Base-by-base conservation (phyloP, 768 basidiomycete genomes). In the Mycena rosella region DNA sequence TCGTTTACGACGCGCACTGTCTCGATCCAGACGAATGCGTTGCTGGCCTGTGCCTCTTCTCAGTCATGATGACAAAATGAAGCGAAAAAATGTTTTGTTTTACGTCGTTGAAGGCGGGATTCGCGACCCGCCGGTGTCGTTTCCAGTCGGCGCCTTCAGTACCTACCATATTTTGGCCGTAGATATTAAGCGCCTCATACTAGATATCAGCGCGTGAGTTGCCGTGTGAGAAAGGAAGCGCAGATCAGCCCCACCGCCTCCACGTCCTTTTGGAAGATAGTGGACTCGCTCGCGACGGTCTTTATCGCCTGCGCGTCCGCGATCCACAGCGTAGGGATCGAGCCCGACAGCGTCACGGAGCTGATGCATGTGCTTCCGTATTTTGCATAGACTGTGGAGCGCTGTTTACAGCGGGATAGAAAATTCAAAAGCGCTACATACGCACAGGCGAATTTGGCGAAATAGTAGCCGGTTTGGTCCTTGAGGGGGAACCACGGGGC, bases 91-190 rank as follows among this genome's bases (percentile, higher is more conserved):
- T 0, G 24, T 22, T 47, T 3, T 22, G n/a, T 9, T 7, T 53
- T 60, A 77, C 86, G 75, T 87, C 86, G 51, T 81, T 85, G 74
- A 87, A 87, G 0, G 86, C 86, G 13, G 84, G 81, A 59, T 83
- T 85, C 24, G 84, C 76, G 0, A 85, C 77, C 13, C 72, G 74
- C 47, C 84, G 78, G 67, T 86, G 85, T 2, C 84, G 77, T 55
- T 83, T 83, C 86, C 86, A 87, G n/a, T 83, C 80, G 0, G 79
- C 58, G 8, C 80, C 84, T 55, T 85, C 85, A 0, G 74, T 71
- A 6, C 81, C 79, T 27, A 87, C 70, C 3, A 88, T 60, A 69
- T 84, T 87, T 24, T 63, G 65, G 2, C 61, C 61, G 26, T 47
- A 63, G 32, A 63, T 38, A 18, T 56, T 36, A 22, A 63, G 9